Evolutionary conservation across 2,329 filamentous ascomycete genomes (phyloP), one percentile per base, ranked within the genome.

Genomic region (Emergomyces pasteurianus): DNA sequence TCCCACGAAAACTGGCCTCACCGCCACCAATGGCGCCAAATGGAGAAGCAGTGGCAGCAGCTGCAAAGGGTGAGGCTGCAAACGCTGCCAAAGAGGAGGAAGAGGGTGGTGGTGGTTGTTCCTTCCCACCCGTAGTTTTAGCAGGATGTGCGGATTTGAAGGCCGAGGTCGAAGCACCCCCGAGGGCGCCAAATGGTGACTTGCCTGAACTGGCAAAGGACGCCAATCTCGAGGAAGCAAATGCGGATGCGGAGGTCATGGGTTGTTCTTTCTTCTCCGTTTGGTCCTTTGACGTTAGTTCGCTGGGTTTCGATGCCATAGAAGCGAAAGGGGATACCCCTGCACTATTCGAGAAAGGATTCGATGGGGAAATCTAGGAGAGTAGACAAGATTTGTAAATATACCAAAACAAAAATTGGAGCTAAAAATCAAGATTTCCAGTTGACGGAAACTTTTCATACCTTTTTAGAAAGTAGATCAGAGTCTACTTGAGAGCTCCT

Each of bases 181-280:
- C 81, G 52, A 87, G 69, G 21, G 78, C 71, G 46, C 84, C 83
- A 69, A 89, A 89, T 0, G 85, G 85, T 3, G 87, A 90, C 31
- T 81, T 76, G 43, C 78, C 77, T 5, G 83, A 81, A 28, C 81
- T 76, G 8, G 86, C 80, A 60, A 90, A 82, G 58, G 86, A 84
- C 58, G 86, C 83, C 68, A 91, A 85, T 21, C 81, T 83, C 2
- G 88, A 91, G 55, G 79, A 80, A 26, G 84, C 83, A 71, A 91
- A 91, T 6, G 86, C 83, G 10, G 82, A 82, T 14, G 79, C 63
- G 7, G 86, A 84, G 21, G 83, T 81, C 72, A 57, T 72, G 71
- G 69, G 63, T 7, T 70, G 63, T 14, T 31, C 23, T 62, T 62
- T 64, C 63, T 56, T 66, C 61, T 31, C 66, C 63, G 67, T 61